Base-by-base conservation (phyloP, 2,329 filamentous ascomycete species). In the Xylariaceae sp. region DNA sequence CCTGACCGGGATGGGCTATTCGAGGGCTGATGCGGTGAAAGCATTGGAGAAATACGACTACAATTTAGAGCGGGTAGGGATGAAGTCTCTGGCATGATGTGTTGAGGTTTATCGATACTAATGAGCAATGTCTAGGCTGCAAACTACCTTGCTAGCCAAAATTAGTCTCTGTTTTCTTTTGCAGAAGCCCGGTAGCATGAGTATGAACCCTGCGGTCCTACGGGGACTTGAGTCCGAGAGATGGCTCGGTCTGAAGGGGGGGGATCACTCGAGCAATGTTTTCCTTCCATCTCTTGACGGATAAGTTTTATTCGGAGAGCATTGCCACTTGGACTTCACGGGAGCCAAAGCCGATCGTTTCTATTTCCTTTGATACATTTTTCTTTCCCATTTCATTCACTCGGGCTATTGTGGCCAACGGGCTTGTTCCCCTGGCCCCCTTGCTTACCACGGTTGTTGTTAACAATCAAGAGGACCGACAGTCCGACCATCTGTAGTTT, bases 1-100 rank as follows among this genome's bases (percentile, higher is more conserved):
- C 52, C 63, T 97, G 56, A 94, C 87, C 1, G 74, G 78, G 8
- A 95, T 97, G 88, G 90, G 90, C 1, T 97, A 94, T 59, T 66
- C 78, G 4, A 74, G 90, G 19, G 68, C 71, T 6, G 80, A 86
- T 35, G 85, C 88, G 12, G 67, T 96, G 24, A 71, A 72, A 34
- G 90, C 92, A 16, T 67, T 97, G 59, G 90, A 97, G 70, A 89
- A 90, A 62, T 95, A 85, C 60, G 88, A 97, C 66, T 96, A 97
- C 65, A 92, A 96, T 62, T 74, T 96, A 59, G 88, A 95, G 65
- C 88, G 86, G 78, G 90, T 95, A 67, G 67, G 21, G 80, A 38
- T 49, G 35, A 47, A 32, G 39, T 40, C 65, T 47, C 38, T 40
- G 30, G 27, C 36, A 40, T 36, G 34, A 41, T 21, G n/a, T n/a